These are phyloP conservation scores for Castanospermum australe DNA, from an alignment of 306 rosid genomes.

Conservation along the genomic window DNA sequence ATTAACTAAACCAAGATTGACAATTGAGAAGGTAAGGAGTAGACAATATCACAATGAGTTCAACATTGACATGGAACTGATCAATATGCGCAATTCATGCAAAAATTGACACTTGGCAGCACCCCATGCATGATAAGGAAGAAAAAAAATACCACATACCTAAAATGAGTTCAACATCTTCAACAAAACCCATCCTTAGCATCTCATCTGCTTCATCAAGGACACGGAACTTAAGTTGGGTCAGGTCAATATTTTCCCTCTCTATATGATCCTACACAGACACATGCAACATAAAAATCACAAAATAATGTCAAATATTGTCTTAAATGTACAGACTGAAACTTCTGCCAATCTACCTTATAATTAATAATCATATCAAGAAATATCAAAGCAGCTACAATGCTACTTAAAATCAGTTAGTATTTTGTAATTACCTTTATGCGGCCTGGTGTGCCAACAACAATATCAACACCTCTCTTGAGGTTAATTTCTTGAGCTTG, in stretches of 20 bases:
- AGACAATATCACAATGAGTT: not conserved
- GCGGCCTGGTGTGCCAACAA: conserved; percentile 86
- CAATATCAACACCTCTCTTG: conserved; percentile 79
- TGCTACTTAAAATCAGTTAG: not conserved
- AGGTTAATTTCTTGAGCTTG: conserved; percentile 52
- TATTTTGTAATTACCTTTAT: conserved; percentile 54
- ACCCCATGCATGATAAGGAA: not conserved
- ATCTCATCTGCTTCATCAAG: conserved; percentile 98
- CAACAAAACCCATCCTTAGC: conserved; percentile 89
- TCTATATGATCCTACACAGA: conserved; percentile 79
- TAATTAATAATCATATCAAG: not conserved
- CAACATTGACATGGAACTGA: not conserved
- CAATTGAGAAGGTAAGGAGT: not conserved
- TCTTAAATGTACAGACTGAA: not conserved
- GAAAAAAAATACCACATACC: conserved; percentile 44
- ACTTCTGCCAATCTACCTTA: not conserved
- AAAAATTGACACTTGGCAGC: not conserved
- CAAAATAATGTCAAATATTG: not conserved
- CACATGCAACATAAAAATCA: not conserved
- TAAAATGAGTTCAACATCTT: conserved; percentile 88
- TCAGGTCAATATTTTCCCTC: conserved; percentile 66
- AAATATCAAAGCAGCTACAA: not conserved
- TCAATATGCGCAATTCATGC: not conserved
- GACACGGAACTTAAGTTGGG: conserved; percentile 73
- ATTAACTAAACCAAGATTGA: not conserved